phyloP scores from a whole-genome alignment of 768 basidiomycete genomes.

The Cystobasidium ongulense region DNA sequence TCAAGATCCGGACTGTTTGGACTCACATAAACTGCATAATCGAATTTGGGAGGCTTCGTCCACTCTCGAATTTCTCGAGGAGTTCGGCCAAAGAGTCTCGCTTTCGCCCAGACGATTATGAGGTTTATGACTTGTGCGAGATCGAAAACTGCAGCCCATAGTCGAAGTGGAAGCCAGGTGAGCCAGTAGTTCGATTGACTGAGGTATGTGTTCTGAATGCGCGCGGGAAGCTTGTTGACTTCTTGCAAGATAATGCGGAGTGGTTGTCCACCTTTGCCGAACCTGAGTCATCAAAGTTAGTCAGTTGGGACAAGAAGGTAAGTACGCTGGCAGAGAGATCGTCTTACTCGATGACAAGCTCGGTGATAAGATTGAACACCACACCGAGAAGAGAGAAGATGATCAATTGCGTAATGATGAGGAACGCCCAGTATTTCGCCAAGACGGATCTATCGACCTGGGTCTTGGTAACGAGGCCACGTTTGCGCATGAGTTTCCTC shows the following conservation, averaged over 20 bases:
- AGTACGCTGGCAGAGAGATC: background rate
- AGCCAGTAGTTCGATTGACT: constrained; percentile 64
- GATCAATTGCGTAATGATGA: constrained; percentile 85
- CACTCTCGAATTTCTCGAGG: constrained; percentile 82
- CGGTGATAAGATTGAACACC: constrained; percentile 32
- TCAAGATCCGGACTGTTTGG: background rate
- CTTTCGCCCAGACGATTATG: constrained; percentile 65
- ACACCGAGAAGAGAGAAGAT: constrained; percentile 58
- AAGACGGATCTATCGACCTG: constrained; percentile 70
- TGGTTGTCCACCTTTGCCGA: constrained; percentile 23
- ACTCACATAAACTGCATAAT: constrained; percentile 53
- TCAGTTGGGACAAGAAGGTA: background rate
- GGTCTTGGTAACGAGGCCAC: constrained; percentile 39
- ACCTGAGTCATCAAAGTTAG: background rate
- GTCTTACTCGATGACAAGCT: constrained; percentile 49
- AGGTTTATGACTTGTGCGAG: constrained; percentile 91
- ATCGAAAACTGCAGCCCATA: constrained; percentile 89
- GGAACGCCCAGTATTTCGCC: constrained; percentile 84
- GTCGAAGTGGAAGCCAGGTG: constrained; percentile 60
- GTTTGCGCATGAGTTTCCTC: constrained; percentile 55
- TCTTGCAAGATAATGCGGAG: constrained; percentile 25
- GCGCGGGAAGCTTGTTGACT: constrained; percentile 47
- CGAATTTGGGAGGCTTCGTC: constrained; percentile 82
- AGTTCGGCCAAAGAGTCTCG: constrained; percentile 75
- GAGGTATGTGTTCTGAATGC: constrained; percentile 78